Percentiles rank a stretch among this genome's conserved stretches.
Conservation (phyloP, 2,329 filamentous ascomycete species). For the Fusarium pseudocircinatum region DNA sequence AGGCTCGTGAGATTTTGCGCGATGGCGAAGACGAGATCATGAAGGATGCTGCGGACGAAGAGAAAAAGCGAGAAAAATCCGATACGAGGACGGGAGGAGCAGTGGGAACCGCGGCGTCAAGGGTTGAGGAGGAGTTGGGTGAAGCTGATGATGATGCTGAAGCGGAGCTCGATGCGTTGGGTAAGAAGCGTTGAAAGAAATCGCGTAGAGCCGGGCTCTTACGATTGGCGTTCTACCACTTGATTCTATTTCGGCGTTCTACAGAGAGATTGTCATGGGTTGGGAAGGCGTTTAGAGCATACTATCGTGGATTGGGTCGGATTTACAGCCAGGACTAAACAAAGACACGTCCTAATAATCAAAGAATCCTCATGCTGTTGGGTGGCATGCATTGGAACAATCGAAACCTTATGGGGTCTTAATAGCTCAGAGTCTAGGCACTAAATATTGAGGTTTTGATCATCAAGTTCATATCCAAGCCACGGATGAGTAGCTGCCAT, state of each 20-base stretch:
- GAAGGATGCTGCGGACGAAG: constrained; percentile 60
- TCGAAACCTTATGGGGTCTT: neutral
- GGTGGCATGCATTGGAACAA: neutral
- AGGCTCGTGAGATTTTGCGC: constrained; percentile 79
- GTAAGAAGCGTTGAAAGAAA: constrained; percentile 49
- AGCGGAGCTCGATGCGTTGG: constrained; percentile 53
- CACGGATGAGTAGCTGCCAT: neutral
- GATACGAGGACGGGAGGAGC: constrained; percentile 48
- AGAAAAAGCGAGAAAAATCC: constrained; percentile 49
- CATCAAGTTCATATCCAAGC: neutral
- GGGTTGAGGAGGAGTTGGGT: constrained; percentile 61
- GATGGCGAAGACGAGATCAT: constrained; percentile 71
- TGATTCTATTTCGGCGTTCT: constrained; percentile 2
- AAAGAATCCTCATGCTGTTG: neutral
- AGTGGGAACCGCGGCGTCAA: constrained; percentile 27
- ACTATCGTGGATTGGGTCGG: neutral
- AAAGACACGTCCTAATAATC: neutral
- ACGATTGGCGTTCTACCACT: neutral
- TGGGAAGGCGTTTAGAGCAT: constrained; percentile 18
- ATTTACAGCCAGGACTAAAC: constrained; percentile 6
- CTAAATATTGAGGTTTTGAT: neutral
- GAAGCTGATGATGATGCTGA: constrained; percentile 62
- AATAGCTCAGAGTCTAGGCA: neutral
- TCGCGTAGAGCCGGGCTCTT: neutral
- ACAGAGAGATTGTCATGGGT: neutral